Evolutionary conservation across 345 rosid species (phyloP).

Genomic region (Arabis hirsuta): DNA sequence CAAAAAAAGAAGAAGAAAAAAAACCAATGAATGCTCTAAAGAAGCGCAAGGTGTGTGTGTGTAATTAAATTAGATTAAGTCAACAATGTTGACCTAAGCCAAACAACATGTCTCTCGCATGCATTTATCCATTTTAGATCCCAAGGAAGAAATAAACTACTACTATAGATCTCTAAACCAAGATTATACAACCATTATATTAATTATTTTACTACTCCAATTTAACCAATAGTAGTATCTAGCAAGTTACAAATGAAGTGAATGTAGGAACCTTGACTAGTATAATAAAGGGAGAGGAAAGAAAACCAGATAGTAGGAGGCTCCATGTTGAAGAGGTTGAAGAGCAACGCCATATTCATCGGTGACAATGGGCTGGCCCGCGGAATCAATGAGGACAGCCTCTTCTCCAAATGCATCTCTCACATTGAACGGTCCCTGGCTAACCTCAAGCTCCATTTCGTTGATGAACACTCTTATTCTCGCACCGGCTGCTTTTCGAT

Average conservation of each 20-base stretch:
- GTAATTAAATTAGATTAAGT: slow-evolving; percentile 43
- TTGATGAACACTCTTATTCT: slow-evolving; percentile 80
- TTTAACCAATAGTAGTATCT: slow-evolving; percentile 26
- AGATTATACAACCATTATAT: slow-evolving; percentile 20
- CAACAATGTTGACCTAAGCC: slow-evolving; percentile 46
- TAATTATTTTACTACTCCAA: not conserved
- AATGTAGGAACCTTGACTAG: slow-evolving; percentile 1
- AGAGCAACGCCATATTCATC: slow-evolving; percentile 84
- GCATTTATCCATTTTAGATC: slow-evolving; percentile 51
- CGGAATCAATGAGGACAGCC: slow-evolving; percentile 65
- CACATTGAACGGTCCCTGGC: slow-evolving; percentile 72
- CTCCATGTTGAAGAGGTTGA: slow-evolving; percentile 84
- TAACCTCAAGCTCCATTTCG: slow-evolving; percentile 82
- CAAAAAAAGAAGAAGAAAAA: slow-evolving; percentile 28
- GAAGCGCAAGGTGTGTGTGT: slow-evolving; percentile 33
- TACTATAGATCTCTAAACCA: slow-evolving; percentile 24
- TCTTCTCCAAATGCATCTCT: slow-evolving; percentile 91
- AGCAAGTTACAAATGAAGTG: slow-evolving; percentile 18
- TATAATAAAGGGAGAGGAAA: not conserved
- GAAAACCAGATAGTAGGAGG: slow-evolving; percentile 74
- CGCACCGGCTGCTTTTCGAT: slow-evolving; percentile 24
- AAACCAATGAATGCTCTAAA: slow-evolving; percentile 40
- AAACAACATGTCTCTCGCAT: slow-evolving; percentile 52
- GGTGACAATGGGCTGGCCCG: slow-evolving; percentile 82
- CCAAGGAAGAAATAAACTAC: slow-evolving; percentile 43